Evolutionary conservation across 2,329 filamentous ascomycete genomes (phyloP).

Genomic region (Madurella mycetomatis): DNA sequence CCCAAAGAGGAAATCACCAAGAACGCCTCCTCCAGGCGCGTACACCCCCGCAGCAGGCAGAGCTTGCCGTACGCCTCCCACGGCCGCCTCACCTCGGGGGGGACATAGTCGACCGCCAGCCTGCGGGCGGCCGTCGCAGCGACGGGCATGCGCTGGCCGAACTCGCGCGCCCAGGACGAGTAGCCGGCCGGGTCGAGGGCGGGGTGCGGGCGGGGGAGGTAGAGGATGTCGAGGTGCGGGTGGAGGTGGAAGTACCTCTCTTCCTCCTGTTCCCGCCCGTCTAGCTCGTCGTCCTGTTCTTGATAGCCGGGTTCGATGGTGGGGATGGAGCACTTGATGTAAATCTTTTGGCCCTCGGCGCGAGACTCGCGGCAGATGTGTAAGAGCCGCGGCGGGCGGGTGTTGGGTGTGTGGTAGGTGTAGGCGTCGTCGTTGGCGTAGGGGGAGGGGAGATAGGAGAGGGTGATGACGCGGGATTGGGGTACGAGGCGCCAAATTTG

Average conservation of each 20-base stretch:
- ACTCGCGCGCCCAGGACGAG: constrained; percentile 39
- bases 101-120: constrained; percentile 45
- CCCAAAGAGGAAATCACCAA: constrained; percentile 26
- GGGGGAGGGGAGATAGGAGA: constrained; percentile 34
- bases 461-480: constrained; percentile 36
- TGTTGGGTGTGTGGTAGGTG: constrained; percentile 24
- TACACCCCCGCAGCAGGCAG: constrained; percentile 40
- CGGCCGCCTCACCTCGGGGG: constrained; percentile 39
- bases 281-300: not conserved
- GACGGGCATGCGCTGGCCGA: constrained; percentile 34
- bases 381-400: constrained; percentile 38
- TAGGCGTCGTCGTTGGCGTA: not conserved
- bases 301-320: constrained; percentile 27
- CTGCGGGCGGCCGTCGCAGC: constrained; percentile 33
- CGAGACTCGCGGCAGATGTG: constrained; percentile 41
- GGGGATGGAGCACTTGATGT: constrained; percentile 33
- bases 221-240: constrained; percentile 32
- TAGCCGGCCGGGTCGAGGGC: constrained; percentile 33
- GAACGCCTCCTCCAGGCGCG: constrained; percentile 35
- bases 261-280: not conserved
- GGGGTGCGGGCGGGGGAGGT: constrained; percentile 32
- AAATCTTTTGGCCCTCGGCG: constrained; percentile 37
- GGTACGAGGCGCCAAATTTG: constrained; percentile 38
- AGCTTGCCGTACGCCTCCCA: constrained; percentile 52
- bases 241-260: constrained; percentile 34